Base-by-base conservation (phyloP, 1,284 basidiomycete species). In the Tylopilus sp. region DNA sequence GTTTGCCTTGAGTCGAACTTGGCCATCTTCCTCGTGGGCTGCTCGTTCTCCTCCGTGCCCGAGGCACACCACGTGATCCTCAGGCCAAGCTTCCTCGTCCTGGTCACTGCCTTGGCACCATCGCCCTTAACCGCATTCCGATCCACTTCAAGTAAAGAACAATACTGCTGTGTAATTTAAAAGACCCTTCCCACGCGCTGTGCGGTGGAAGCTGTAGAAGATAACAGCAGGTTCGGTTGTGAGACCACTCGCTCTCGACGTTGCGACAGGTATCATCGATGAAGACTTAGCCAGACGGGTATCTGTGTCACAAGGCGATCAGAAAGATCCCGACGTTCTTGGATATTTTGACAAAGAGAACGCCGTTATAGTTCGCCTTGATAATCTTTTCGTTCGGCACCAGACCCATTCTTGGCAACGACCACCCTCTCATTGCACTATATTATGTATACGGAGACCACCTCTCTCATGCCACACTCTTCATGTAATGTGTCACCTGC, bases 341-440 rank as follows among this genome's bases (percentile, higher is more conserved):
- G 92, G 92, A n/a, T 67, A 79, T 32, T 90, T 90, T 36, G 76
- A 82, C 44, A 70, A 73, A 2, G 72, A 78, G n/a, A 81, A 77
- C n/a, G 77, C 78, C 22, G 90, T 93, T 53, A 79, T 29, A 29
- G 6, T 88, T 19, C 83, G 83, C 57, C 29, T 29, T 29, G 68
- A 80, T 8, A 92, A 93, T 73, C 77, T 90, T 52, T 80, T 98
- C 63, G 91, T 98, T 66, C 90, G 91, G 53, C 95, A 98, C 74
- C 96, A 2, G 97, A 98, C 78, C 81, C 94, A 54, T 90, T 98
- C 58, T 80, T 98, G 55, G 96, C 96, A 2, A 92, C 95, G 51
- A 97, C 96, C 0, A 87, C 93, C 0, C 89, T 98, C 29, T 91
- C 95, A 6, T 90, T 66, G 89, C 95, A 0, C 85, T 93, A 6